A percentile compares a stretch with the other conserved stretches of the same genome.
phyloP scores from a whole-genome alignment of 192 early-diverging fungal species.

The Gigaspora rosea region DNA sequence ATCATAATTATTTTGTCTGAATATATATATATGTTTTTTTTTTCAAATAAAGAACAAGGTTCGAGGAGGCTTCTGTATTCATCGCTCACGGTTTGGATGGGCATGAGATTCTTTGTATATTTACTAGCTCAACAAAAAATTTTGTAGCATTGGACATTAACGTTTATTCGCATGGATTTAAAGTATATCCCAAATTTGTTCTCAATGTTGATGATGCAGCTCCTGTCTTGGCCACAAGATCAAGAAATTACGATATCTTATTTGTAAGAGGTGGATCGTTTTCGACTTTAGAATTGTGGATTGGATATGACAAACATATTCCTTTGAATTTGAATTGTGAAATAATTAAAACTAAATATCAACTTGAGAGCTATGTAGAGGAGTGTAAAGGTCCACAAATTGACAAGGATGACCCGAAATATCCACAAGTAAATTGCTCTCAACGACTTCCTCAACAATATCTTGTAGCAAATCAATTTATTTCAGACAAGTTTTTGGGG shows the following conservation, averaged over 20 bases:
- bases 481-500: conserved; percentile 29
- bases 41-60: not conserved
- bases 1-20: not conserved
- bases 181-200: conserved; percentile 35
- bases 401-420: no score
- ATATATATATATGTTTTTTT: not conserved
- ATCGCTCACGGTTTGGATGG: conserved; percentile 40
- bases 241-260: conserved; percentile 42
- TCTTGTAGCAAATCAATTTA: not conserved
- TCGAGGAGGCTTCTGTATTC: conserved; percentile 35
- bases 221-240: conserved; percentile 42
- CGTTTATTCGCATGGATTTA: not conserved
- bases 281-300: conserved; percentile 20
- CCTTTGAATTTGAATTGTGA: not conserved
- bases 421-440: not conserved
- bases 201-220: conserved; percentile 43
- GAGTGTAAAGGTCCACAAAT: not conserved
- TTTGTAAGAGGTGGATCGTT: conserved; percentile 31
- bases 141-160: conserved; percentile 7
- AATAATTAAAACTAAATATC: not conserved
- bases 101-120: conserved; percentile 35
- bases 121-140: conserved; percentile 30
- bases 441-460: not conserved
- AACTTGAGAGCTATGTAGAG: not conserved
- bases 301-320: conserved; percentile 9